Percentiles rank a stretch among this genome's conserved stretches.
These are phyloP conservation scores for Boechera retrofracta DNA, from an alignment of 345 rosid genomes.

Conservation along the genomic window DNA sequence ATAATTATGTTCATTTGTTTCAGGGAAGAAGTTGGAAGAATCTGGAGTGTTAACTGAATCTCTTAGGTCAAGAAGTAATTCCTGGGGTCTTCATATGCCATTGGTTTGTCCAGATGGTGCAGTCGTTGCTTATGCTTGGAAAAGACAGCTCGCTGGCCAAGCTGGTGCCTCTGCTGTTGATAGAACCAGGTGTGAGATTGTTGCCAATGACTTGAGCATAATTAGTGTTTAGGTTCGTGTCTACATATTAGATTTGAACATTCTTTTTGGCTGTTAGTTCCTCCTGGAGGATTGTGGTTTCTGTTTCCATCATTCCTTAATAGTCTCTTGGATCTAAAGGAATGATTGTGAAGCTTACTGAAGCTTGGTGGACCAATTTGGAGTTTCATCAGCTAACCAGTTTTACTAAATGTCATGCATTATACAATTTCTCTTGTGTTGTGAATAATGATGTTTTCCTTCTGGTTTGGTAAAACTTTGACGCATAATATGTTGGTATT, in stretches of 20 bases:
- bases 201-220: constrained; percentile 15
- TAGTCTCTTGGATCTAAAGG: neutral
- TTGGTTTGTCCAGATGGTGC: constrained; percentile 98
- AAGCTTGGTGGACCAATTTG: constrained; percentile 6
- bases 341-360: neutral
- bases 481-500: constrained; percentile 16
- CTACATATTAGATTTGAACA: neutral
- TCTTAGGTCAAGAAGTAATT: constrained; percentile 71
- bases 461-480: constrained; percentile 1
- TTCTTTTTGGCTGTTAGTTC: constrained; percentile 1
- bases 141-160: constrained; percentile 98
- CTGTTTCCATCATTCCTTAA: neutral
- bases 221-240: neutral
- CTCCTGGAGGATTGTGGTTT: constrained; percentile 20
- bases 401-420: neutral
- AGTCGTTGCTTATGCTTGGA: constrained; percentile 97
- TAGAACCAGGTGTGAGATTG: constrained; percentile 66
- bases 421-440: neutral
- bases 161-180: constrained; percentile 99
- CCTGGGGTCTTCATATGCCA: constrained; percentile 97
- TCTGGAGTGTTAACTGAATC: constrained; percentile 87
- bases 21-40: constrained; percentile 88
- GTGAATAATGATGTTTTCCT: constrained; percentile 5
- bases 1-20: constrained; percentile 19
- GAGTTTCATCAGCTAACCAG: constrained; percentile 10